phyloP scores from a whole-genome alignment of 140 eudicot genomes.

The Senecio squalidus region DNA sequence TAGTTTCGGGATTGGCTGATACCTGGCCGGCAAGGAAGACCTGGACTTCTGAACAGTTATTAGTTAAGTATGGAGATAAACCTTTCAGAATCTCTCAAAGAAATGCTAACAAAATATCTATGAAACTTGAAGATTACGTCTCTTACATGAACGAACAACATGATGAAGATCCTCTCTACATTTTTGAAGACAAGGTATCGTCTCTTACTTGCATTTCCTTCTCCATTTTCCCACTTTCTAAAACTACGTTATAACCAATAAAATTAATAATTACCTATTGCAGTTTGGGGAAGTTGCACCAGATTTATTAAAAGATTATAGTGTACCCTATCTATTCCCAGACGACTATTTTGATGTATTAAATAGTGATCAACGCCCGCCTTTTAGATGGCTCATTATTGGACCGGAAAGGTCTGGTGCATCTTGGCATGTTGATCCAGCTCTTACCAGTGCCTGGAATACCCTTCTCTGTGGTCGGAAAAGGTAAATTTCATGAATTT shows the following conservation, averaged over 20 bases:
- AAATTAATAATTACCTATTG: constrained; percentile 19
- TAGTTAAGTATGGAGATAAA: constrained; percentile 53
- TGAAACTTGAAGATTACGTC: constrained; percentile 73
- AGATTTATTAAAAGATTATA: constrained; percentile 68
- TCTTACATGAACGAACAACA: constrained; percentile 78
- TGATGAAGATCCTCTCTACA: constrained; percentile 96
- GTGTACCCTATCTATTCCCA: constrained; percentile 77
- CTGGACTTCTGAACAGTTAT: constrained; percentile 76
- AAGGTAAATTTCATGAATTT: constrained; percentile 41
- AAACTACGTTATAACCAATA: neutral
- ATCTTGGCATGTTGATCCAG: constrained; percentile 99
- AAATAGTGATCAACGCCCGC: constrained; percentile 68
- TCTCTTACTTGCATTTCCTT: constrained; percentile 1
- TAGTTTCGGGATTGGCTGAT: constrained; percentile 83
- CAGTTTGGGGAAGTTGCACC: constrained; percentile 97
- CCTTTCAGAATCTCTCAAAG: constrained; percentile 79
- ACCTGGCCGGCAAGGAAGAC: constrained; percentile 74
- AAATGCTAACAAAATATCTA: constrained; percentile 56
- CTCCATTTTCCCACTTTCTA: neutral
- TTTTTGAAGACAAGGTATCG: constrained; percentile 80
- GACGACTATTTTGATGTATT: constrained; percentile 87
- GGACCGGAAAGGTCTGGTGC: constrained; percentile 99
- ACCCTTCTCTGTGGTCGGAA: constrained; percentile 95
- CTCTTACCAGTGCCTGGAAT: constrained; percentile 99
- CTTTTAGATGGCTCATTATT: constrained; percentile 92